Conservation (phyloP, 352 stramenopile genomes). For the Phytophthora sp. region DNA sequence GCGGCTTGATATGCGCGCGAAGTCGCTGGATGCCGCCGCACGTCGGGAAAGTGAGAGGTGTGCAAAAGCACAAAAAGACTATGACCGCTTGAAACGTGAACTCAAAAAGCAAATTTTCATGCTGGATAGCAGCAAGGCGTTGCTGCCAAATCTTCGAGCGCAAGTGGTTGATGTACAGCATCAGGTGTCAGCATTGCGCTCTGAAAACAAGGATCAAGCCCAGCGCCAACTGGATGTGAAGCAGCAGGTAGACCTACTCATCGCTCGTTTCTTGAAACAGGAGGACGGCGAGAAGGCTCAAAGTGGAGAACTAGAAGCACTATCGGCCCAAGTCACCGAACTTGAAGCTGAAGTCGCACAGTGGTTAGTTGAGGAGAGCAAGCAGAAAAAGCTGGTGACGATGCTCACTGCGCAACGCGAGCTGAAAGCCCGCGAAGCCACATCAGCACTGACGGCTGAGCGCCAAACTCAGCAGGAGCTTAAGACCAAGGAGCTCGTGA, state of each 20-base stretch:
- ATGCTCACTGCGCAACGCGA: conserved; percentile 92
- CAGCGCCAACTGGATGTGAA: conserved; percentile 83
- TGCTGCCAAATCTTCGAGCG: conserved; percentile 82
- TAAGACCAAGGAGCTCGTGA: conserved; percentile 94
- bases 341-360: conserved; percentile 86
- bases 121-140: conserved; percentile 69
- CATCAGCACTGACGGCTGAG: conserved; percentile 76
- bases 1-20: conserved; percentile 68
- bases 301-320: conserved; percentile 60
- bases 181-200: conserved; percentile 55
- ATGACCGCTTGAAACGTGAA: conserved; percentile 85
- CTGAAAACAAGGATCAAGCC: conserved; percentile 76
- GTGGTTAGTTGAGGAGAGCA: conserved; percentile 89
- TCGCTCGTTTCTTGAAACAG: conserved; percentile 88
- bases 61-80: conserved; percentile 72
- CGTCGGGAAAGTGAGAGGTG: conserved; percentile 75
- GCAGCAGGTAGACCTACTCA: conserved; percentile 91
- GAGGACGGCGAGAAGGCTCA: conserved; percentile 85
- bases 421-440: conserved; percentile 89
- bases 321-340: conserved; percentile 65
- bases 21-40: conserved; percentile 51
- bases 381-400: conserved; percentile 88
- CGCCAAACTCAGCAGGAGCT: conserved; percentile 90
- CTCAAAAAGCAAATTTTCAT: conserved; percentile 90
- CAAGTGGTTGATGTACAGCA: conserved; percentile 85